These are phyloP conservation scores for Phaeoacremonium minimum DNA, from an alignment of 2,329 filamentous ascomycete species.

Conservation along the genomic window DNA sequence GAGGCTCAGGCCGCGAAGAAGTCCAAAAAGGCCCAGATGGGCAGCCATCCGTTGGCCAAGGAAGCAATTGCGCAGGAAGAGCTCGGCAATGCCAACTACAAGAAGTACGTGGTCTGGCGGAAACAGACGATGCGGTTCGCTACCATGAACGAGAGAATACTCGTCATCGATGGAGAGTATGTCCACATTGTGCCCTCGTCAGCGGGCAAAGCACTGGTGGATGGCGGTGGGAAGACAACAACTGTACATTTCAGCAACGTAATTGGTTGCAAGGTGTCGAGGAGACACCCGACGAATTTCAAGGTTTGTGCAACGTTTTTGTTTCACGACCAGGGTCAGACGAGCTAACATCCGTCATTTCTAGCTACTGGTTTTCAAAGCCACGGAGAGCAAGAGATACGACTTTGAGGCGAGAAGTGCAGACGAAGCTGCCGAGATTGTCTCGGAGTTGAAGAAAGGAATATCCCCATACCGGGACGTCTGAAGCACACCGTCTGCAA, in stretches of 20 bases:
- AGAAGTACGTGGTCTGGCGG: slow-evolving; percentile 75
- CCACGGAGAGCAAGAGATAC: slow-evolving; percentile 74
- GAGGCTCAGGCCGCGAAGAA: slow-evolving; percentile 49
- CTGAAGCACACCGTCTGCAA: slow-evolving; percentile 14
- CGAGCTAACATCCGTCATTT: too few relatives aligned
- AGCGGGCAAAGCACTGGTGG: slow-evolving; percentile 60
- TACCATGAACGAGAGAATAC: slow-evolving; percentile 67
- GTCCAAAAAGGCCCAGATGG: slow-evolving; percentile 48
- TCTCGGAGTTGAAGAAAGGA: slow-evolving; percentile 72
- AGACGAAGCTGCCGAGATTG: slow-evolving; percentile 74
- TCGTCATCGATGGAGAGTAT: slow-evolving; percentile 82
- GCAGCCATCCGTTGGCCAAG: slow-evolving; percentile 63
- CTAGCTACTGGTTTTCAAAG: slow-evolving; percentile 70
- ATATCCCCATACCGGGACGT: slow-evolving; percentile 61
- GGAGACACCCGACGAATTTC: slow-evolving; percentile 77
- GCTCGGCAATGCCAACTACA: slow-evolving; percentile 56
- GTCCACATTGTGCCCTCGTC: slow-evolving; percentile 77
- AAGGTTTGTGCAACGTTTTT: slow-evolving; percentile 48
- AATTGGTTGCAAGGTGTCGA: slow-evolving; percentile 74
- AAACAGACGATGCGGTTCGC: slow-evolving; percentile 81
- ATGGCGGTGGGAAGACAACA: slow-evolving; percentile 65
- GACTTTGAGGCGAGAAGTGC: slow-evolving; percentile 75
- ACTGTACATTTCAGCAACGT: slow-evolving; percentile 81
- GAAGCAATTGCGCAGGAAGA: slow-evolving; percentile 58
- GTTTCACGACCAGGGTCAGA: too few relatives aligned